phyloP scores from a whole-genome alignment of 1,284 basidiomycete genomes.

The Fistulina hepatica region DNA sequence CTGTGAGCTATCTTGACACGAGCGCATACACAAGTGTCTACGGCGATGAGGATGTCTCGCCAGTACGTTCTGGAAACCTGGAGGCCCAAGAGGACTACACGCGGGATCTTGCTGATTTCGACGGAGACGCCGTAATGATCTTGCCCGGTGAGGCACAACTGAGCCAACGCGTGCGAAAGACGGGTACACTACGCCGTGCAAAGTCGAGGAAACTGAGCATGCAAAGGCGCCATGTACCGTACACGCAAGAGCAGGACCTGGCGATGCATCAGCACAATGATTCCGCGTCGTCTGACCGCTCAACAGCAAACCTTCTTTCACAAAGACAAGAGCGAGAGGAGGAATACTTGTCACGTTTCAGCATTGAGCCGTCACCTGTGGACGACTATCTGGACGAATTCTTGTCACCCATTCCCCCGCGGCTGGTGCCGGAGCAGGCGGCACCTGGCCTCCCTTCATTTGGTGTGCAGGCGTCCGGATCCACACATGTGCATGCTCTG shows the following conservation, averaged over 20 bases:
- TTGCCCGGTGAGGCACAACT: slow-evolving; percentile 55
- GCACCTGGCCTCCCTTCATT: no score
- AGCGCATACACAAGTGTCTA: slow-evolving; percentile 34
- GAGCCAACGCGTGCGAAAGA: slow-evolving; percentile 48
- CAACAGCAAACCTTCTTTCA: no score
- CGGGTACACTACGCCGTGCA: slow-evolving; percentile 59
- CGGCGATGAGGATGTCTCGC: slow-evolving; percentile 21
- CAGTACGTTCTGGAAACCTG: slow-evolving; percentile 29
- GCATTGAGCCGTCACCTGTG: no score
- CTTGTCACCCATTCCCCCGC: no score
- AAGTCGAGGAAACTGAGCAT: slow-evolving; percentile 30
- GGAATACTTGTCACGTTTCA: no score
- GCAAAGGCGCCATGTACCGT: background rate
- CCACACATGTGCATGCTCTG: no score
- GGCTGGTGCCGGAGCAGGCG: no score
- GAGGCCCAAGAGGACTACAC: slow-evolving; percentile 48
- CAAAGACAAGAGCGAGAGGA: no score
- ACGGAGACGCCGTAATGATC: slow-evolving; percentile 62
- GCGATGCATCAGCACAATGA: no score
- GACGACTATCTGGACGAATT: no score
- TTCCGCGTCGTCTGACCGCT: no score
- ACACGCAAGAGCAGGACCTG: slow-evolving; percentile 13
- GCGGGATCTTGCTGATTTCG: slow-evolving; percentile 72
- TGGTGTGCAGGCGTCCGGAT: no score
- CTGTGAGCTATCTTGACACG: slow-evolving; percentile 34